Conservation (phyloP, 176 grass and related monocot species). For the Bolboschoenus planiculmis region DNA sequence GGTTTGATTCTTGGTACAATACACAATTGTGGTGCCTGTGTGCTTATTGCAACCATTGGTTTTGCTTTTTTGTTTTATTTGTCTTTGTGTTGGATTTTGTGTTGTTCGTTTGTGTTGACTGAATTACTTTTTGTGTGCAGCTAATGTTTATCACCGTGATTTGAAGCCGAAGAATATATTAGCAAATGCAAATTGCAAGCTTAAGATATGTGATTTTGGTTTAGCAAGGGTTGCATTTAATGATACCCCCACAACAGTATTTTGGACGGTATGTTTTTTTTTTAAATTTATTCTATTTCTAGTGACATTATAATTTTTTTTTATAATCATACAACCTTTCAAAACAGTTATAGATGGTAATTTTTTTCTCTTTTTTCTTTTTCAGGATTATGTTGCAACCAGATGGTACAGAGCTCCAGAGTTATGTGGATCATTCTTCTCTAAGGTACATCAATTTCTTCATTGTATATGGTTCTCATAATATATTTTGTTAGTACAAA, state of each 20-base stretch:
- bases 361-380: not conserved
- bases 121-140: constrained; percentile 36
- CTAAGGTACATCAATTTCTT: constrained; percentile 53
- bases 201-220: constrained; percentile 99
- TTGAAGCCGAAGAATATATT: constrained; percentile 98
- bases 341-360: not conserved
- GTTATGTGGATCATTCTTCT: constrained; percentile 94
- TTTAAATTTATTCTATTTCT: not conserved
- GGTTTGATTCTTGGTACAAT: not conserved
- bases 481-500: not conserved
- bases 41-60: not conserved
- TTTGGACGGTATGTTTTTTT: constrained; percentile 74
- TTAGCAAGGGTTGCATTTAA: constrained; percentile 94
- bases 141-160: constrained; percentile 98
- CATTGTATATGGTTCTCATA: constrained; percentile 18
- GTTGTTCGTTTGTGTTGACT: not conserved
- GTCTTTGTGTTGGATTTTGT: not conserved
- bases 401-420: constrained; percentile 99
- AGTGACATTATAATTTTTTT: not conserved
- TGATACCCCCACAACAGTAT: constrained; percentile 75
- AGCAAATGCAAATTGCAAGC: constrained; percentile 97
- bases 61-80: not conserved
- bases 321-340: not conserved
- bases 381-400: constrained; percentile 97
- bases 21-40: not conserved